phyloP scores from a whole-genome alignment of 208 protist species.

The Novymonas esmeraldas region DNA sequence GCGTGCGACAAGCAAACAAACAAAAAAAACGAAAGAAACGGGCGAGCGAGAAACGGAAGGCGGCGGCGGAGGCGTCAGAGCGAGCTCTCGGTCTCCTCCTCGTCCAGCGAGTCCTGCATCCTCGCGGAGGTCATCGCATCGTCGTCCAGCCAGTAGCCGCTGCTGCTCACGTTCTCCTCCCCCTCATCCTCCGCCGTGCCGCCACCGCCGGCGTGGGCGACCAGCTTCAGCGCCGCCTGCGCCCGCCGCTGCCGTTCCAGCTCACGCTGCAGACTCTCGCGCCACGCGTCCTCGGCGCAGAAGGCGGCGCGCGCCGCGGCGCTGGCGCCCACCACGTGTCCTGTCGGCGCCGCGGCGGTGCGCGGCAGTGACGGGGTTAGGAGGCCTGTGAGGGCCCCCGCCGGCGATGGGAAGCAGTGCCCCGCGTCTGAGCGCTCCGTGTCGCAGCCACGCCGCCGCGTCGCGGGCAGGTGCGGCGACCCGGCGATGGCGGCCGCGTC shows the following conservation, averaged over 20 bases:
- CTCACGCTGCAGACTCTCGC: conserved; percentile 31
- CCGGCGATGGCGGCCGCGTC: background rate
- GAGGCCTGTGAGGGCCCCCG: conserved; percentile 20
- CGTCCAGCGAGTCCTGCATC: conserved; percentile 3
- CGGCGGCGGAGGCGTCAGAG: background rate
- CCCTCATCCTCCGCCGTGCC: too few relatives aligned
- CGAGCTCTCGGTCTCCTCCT: background rate
- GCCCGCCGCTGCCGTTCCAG: conserved; percentile 30
- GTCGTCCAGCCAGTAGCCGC: conserved; percentile 28
- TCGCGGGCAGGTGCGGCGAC: background rate
- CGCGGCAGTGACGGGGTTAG: conserved; percentile 8
- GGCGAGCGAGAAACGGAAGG: background rate
- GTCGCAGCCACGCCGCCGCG: conserved; percentile 15
- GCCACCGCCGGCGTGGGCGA: conserved; percentile 6
- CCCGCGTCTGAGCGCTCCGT: conserved; percentile 21
- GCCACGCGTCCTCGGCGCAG: conserved; percentile 32
- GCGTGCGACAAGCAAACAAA: too few relatives aligned
- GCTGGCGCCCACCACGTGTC: conserved; percentile 3
- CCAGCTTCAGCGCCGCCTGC: conserved; percentile 32
- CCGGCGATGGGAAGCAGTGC: background rate
- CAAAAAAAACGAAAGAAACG: background rate
- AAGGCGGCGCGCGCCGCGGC: conserved; percentile 27
- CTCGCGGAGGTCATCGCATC: conserved; percentile 20
- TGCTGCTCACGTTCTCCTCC: conserved; percentile 19
- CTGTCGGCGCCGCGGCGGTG: background rate